These are phyloP conservation scores for Rosa rugosa DNA, from an alignment of 306 rosid species.

Conservation along the genomic window DNA sequence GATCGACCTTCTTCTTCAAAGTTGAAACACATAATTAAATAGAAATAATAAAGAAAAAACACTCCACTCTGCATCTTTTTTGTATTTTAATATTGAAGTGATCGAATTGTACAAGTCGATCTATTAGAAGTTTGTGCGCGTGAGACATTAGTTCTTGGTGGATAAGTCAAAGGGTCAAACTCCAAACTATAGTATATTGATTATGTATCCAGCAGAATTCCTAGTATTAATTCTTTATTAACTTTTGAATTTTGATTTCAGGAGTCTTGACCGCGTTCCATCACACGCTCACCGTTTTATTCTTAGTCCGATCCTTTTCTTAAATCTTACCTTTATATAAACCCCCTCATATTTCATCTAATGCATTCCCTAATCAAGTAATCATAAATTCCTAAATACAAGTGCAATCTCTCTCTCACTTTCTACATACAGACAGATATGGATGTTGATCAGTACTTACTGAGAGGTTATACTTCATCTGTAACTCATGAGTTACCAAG, in stretches of 20 bases:
- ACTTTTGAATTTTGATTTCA: background rate
- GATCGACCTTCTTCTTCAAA: constrained; percentile 3
- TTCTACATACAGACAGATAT: background rate
- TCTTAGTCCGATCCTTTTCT: background rate
- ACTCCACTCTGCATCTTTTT: background rate
- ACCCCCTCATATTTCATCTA: background rate
- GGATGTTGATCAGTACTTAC: background rate
- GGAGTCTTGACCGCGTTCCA: constrained; percentile 1
- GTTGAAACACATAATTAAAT: background rate
- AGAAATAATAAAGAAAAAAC: background rate
- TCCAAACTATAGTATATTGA: background rate
- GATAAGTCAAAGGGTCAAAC: constrained; percentile 15
- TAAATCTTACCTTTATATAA: background rate
- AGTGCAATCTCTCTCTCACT: background rate
- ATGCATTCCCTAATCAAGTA: background rate
- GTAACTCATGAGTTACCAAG: background rate
- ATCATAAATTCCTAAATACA: background rate
- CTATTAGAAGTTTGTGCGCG: background rate
- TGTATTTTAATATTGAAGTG: background rate
- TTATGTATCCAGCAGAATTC: background rate
- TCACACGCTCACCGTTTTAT: constrained; percentile 5
- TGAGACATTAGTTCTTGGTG: constrained; percentile 4
- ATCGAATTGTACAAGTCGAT: background rate
- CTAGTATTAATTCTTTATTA: background rate
- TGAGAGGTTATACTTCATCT: constrained; percentile 5